These are phyloP conservation scores for Endothia cerciana DNA, from an alignment of 2,329 filamentous ascomycete genomes.

Conservation along the genomic window DNA sequence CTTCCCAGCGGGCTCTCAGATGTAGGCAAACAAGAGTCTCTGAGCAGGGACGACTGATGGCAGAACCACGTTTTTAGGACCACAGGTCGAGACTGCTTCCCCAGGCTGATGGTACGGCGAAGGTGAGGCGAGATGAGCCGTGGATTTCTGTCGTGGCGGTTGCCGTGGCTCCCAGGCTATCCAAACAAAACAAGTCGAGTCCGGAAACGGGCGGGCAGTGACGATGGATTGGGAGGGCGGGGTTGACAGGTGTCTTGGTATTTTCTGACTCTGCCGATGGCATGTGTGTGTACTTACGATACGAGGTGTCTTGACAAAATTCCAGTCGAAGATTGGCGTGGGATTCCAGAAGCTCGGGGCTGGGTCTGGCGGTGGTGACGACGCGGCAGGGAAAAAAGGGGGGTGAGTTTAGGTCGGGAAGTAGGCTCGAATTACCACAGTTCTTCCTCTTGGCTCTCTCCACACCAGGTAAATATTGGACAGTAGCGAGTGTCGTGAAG, in stretches of 20 bases:
- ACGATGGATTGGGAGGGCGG: background rate
- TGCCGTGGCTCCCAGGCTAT: slow-evolving; percentile 9
- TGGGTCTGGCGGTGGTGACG: slow-evolving; percentile 6
- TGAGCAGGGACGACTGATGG: background rate
- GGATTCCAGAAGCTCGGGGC: slow-evolving; percentile 24
- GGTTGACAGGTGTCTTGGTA: background rate
- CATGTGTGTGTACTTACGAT: slow-evolving; percentile 23
- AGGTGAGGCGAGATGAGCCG: background rate
- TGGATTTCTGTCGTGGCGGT: background rate
- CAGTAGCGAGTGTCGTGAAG: slow-evolving; percentile 31
- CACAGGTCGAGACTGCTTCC: background rate
- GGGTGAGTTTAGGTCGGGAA: slow-evolving; percentile 9
- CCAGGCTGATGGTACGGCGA: background rate
- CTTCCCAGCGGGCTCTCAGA: slow-evolving; percentile 2
- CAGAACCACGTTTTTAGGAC: background rate
- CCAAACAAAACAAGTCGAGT: slow-evolving; percentile 4
- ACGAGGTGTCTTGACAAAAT: slow-evolving; percentile 18
- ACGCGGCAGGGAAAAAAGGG: slow-evolving; percentile 17
- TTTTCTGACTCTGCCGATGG: background rate
- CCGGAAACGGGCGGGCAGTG: slow-evolving; percentile 11
- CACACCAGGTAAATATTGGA: slow-evolving; percentile 24
- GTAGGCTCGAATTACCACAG: slow-evolving; percentile 22
- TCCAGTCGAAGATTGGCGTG: slow-evolving; percentile 25
- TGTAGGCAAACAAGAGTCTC: background rate
- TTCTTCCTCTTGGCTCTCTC: slow-evolving; percentile 26